Percentiles rank a stretch among this genome's conserved stretches.
Evolutionary conservation across 331 rosid genomes (phyloP).

Genomic region (Malus hybrid): DNA sequence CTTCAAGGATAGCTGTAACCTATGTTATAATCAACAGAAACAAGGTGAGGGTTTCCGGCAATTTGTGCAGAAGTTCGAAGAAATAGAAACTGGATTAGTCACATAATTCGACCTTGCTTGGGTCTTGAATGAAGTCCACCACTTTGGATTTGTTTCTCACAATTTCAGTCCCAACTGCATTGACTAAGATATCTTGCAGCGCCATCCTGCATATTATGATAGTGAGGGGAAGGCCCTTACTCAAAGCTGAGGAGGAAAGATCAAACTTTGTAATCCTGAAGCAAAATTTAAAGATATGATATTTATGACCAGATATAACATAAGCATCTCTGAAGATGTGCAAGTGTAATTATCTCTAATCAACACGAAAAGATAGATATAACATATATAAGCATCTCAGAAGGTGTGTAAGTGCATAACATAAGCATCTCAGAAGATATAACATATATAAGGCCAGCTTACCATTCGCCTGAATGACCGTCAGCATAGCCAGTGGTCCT

Average conservation of each 20-base stretch:
- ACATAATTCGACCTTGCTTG: not conserved
- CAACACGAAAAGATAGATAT: no score
- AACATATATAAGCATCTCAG: not conserved
- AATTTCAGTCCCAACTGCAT: not conserved
- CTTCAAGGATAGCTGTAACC: not conserved
- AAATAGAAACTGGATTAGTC: not conserved
- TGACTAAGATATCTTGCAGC: not conserved
- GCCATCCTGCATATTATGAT: not conserved
- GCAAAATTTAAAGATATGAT: not conserved
- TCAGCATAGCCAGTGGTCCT: not conserved
- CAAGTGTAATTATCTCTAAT: no score
- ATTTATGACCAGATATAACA: no score
- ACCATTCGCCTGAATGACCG: not conserved
- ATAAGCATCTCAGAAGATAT: not conserved
- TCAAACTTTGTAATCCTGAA: not conserved
- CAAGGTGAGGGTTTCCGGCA: not conserved
- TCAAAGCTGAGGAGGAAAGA: not conserved
- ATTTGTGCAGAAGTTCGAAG: not conserved
- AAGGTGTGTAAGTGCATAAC: not conserved
- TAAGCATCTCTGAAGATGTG: no score
- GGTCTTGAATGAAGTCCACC: not conserved
- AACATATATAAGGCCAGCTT: not conserved
- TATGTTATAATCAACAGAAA: not conserved
- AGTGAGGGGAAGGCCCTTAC: not conserved
- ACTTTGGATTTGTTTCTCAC: not conserved